Evolutionary conservation across 108 stramenopile species (phyloP), one percentile per base, ranked within the genome.

Genomic region (Schizochytrium sp.): DNA sequence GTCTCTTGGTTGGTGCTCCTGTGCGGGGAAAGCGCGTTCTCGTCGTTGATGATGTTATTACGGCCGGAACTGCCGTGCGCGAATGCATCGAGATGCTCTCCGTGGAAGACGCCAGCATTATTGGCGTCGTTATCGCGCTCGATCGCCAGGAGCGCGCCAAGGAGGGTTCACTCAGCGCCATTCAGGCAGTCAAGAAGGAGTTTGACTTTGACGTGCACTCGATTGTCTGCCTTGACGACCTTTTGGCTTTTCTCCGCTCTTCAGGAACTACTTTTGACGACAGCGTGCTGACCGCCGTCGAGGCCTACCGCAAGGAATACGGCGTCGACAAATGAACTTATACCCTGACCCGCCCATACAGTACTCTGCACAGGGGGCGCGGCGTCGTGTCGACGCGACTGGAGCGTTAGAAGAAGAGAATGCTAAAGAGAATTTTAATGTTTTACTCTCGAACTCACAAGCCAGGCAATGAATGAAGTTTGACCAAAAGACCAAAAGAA

Each of bases 31-130:
- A 98, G 92, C 94, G 95, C 23, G 97, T 99, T 18, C 90, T 99
- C 28, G 95, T 99, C 21, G 95, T 99, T 59, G 99, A 99, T 88
- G 99, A 99, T 93, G 99, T 99, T 45, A 99, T 99, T 71, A 98
- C 97, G 5, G 98, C 97, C 16, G 99, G 99, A 19, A 99, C 98
- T 19, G 99, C 99, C 23, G 97, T 99, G 58, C 95, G 98, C 10
- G 97, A 98, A 91, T 95, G 97, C 34, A 93, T 97, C 89, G 92
- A 91, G 14, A 91, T 98, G 89, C 93, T 99, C n/a, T 60, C 83
- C 23, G 63, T 87, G 34, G 95, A 95, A 43, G 96, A 95, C 14
- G 99, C 98, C 2, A 93, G 91, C 21, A 94, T 96, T 41, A 94
- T 97, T 2, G 99, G 97, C 44, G 97, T 98, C 12, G 93, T 94